A percentile compares a stretch with the other conserved stretches of the same genome.
These are phyloP conservation scores for Naematelia aurantialba DNA, from an alignment of 768 basidiomycete species.

Conservation along the genomic window DNA sequence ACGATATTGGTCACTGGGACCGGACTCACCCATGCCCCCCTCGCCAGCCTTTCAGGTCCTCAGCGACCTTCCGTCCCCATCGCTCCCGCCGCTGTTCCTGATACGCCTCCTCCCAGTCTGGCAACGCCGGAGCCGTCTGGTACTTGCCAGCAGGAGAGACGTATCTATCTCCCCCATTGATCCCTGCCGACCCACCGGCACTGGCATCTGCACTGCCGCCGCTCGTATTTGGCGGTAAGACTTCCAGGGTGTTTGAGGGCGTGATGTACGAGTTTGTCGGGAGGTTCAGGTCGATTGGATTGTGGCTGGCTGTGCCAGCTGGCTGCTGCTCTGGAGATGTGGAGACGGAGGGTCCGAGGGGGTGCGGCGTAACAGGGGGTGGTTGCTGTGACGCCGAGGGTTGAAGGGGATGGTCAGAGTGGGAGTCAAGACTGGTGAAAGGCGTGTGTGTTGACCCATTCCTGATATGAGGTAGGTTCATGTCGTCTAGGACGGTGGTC, in stretches of 20 bases:
- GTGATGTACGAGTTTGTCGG: neutral
- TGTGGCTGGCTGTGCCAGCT: too few relatives aligned
- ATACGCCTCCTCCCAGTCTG: constrained; percentile 34
- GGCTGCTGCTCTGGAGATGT: too few relatives aligned
- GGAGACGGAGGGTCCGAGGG: too few relatives aligned
- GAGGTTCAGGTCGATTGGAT: too few relatives aligned
- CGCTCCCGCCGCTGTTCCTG: constrained; percentile 15
- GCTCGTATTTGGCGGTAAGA: too few relatives aligned
- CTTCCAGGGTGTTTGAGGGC: neutral
- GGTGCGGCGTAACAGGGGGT: too few relatives aligned
- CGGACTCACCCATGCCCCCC: constrained; percentile 34
- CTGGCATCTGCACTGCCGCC: too few relatives aligned
- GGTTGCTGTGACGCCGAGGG: neutral
- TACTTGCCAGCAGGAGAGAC: neutral
- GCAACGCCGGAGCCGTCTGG: neutral
- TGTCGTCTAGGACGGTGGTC: constrained; percentile 1
- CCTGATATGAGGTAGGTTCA: neutral
- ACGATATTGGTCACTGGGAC: neutral
- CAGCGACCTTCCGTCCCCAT: constrained; percentile 26
- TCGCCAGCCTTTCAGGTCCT: constrained; percentile 37
- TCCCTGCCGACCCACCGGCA: too few relatives aligned
- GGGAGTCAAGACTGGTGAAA: too few relatives aligned
- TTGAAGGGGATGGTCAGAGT: neutral
- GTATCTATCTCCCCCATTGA: neutral
- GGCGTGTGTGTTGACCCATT: too few relatives aligned